Conservation (phyloP, 169 alveolate species). For the Babesia sp. region DNA sequence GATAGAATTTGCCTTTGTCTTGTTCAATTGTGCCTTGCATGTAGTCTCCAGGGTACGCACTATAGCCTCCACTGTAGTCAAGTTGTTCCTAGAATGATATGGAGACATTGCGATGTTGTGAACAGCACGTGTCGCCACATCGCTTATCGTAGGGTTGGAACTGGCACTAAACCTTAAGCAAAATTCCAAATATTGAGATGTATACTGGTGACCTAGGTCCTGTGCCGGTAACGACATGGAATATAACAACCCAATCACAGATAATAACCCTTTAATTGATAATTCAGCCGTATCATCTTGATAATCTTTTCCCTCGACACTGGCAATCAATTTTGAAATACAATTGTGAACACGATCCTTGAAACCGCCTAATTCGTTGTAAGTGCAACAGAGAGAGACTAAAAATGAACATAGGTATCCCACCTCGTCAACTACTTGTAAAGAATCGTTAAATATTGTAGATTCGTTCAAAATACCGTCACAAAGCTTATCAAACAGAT, state of each 20-base stretch:
- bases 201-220: constrained; percentile 36
- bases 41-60: constrained; percentile 3
- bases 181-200: constrained; percentile 28
- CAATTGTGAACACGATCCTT: neutral
- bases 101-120: constrained; percentile 39
- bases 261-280: constrained; percentile 27
- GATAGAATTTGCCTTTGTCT: constrained; percentile 5
- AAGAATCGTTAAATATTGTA: constrained; percentile 41
- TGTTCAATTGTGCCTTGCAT: constrained; percentile 14
- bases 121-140: constrained; percentile 35
- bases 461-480: constrained; percentile 6
- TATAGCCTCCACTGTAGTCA: constrained; percentile 8
- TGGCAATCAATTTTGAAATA: constrained; percentile 5
- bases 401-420: constrained; percentile 30
- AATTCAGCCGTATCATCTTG: neutral
- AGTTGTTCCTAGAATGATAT: constrained; percentile 5
- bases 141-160: constrained; percentile 22
- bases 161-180: constrained; percentile 19
- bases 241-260: constrained; percentile 22
- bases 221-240: constrained; percentile 28
- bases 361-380: neutral
- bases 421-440: constrained; percentile 50
- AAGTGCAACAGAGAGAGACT: constrained; percentile 15
- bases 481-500: constrained; percentile 5
- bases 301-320: neutral